Evolutionary conservation across 2,329 filamentous ascomycete species (phyloP).

Genomic region (Elsinoe fawcettii): DNA sequence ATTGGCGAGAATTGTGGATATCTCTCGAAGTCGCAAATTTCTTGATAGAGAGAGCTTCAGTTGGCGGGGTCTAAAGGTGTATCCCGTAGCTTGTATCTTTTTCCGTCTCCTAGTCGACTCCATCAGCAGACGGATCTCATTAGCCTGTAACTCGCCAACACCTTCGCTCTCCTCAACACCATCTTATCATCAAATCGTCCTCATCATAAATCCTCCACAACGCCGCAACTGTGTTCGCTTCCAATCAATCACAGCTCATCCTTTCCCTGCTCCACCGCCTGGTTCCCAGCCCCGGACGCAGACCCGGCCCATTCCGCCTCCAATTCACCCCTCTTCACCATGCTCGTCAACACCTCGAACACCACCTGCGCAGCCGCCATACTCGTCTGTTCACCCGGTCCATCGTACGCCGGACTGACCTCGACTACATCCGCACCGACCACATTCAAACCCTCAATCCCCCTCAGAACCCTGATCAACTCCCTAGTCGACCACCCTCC

Average conservation of each 20-base stretch:
- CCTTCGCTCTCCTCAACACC: not conserved
- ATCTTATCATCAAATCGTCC: not conserved
- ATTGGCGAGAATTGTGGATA: too few species aligned
- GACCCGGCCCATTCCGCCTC: constrained; percentile 11
- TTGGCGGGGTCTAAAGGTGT: too few species aligned
- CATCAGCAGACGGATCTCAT: too few species aligned
- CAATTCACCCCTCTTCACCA: constrained; percentile 45
- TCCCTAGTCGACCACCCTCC: constrained; percentile 88
- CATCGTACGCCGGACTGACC: constrained; percentile 79
- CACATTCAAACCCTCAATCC: constrained; percentile 73
- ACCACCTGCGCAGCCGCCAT: constrained; percentile 76
- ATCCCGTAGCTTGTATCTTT: too few species aligned
- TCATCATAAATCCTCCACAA: not conserved
- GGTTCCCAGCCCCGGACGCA: not conserved
- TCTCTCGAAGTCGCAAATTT: too few species aligned
- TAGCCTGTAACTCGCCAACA: too few species aligned
- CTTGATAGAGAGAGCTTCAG: too few species aligned
- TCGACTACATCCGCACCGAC: constrained; percentile 89
- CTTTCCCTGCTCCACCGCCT: not conserved
- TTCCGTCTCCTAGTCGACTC: too few species aligned
- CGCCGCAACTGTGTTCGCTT: not conserved
- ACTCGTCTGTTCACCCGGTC: constrained; percentile 69
- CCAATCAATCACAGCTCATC: constrained; percentile 4
- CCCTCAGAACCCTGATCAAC: constrained; percentile 72
- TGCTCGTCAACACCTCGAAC: constrained; percentile 75